phyloP scores from a whole-genome alignment of 257 asterid species.

The Ophiorrhiza pumila region DNA sequence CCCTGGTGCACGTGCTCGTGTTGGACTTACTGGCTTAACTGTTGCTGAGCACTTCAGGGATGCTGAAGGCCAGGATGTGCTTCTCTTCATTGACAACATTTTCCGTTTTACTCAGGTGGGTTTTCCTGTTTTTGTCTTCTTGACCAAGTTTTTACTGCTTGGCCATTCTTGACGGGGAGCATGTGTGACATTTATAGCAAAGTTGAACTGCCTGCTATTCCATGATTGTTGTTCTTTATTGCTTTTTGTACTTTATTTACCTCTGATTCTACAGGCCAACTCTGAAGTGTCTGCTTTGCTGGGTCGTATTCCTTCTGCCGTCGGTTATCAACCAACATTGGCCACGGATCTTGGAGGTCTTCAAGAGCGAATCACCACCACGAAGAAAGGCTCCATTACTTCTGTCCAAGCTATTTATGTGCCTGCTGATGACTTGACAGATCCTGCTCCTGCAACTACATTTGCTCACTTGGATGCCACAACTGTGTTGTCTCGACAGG shows the following conservation, averaged over 20 bases:
- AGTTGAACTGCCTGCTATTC: background rate
- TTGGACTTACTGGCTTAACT: constrained; percentile 95
- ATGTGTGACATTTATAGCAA: background rate
- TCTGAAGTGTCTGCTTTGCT: constrained; percentile 99
- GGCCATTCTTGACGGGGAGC: background rate
- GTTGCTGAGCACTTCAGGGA: constrained; percentile 99
- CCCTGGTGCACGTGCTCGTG: constrained; percentile 99
- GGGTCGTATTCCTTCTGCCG: constrained; percentile 99
- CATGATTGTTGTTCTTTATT: background rate
- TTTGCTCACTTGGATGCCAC: constrained; percentile 99
- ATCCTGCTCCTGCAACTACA: constrained; percentile 99
- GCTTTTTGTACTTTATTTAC: background rate
- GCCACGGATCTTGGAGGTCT: constrained; percentile 99
- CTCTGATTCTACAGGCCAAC: constrained; percentile 59
- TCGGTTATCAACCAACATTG: constrained; percentile 96
- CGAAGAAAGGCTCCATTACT: constrained; percentile 95
- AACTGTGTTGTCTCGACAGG: constrained; percentile 96
- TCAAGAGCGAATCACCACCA: constrained; percentile 96
- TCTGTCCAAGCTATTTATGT: constrained; percentile 98
- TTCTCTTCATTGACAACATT: constrained; percentile 94
- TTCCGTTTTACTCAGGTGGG: constrained; percentile 94
- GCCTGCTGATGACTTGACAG: constrained; percentile 99
- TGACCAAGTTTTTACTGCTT: background rate
- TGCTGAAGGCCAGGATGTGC: constrained; percentile 99
- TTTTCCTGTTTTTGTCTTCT: background rate